Evolutionary conservation across 345 rosid species (phyloP).

Genomic region (Linum trigynum): DNA sequence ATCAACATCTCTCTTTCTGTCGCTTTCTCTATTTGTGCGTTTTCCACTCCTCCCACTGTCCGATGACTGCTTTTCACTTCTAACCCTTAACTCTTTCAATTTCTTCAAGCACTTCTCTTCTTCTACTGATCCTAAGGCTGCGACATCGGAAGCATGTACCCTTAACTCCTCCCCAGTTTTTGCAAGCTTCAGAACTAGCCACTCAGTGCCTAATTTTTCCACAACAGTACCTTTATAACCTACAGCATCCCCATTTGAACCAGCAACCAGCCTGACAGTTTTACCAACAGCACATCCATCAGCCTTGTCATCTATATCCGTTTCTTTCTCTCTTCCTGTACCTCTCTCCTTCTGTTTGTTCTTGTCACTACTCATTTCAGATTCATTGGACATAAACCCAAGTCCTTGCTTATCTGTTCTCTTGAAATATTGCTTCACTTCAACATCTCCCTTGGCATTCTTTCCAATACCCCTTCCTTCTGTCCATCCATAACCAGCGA

Average conservation of each 20-base stretch:
- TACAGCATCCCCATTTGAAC: slow-evolving; percentile 27
- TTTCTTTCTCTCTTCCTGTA: neutral
- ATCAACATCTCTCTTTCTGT: slow-evolving; percentile 16
- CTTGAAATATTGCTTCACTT: slow-evolving; percentile 42
- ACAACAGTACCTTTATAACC: slow-evolving; percentile 53
- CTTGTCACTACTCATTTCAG: neutral
- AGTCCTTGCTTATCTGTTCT: slow-evolving; percentile 48
- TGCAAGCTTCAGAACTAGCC: slow-evolving; percentile 39
- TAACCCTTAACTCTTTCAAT: slow-evolving; percentile 31
- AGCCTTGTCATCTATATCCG: slow-evolving; percentile 3
- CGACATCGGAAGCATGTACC: slow-evolving; percentile 38
- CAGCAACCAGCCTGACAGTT: slow-evolving; percentile 46
- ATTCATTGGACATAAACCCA: slow-evolving; percentile 30
- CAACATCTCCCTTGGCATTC: slow-evolving; percentile 62
- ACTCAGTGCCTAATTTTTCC: slow-evolving; percentile 20
- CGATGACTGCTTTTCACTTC: slow-evolving; percentile 7
- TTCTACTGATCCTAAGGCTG: slow-evolving; percentile 57
- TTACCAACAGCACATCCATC: slow-evolving; percentile 40
- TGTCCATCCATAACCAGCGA: slow-evolving; percentile 81
- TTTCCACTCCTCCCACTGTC: slow-evolving; percentile 18
- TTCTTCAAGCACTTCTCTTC: slow-evolving; percentile 55
- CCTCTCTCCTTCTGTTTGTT: neutral
- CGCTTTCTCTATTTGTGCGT: slow-evolving; percentile 13
- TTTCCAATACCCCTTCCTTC: slow-evolving; percentile 80
- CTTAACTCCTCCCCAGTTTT: slow-evolving; percentile 33